Conservation (phyloP, 1,284 basidiomycete species). For the Rhodofomes roseus region DNA sequence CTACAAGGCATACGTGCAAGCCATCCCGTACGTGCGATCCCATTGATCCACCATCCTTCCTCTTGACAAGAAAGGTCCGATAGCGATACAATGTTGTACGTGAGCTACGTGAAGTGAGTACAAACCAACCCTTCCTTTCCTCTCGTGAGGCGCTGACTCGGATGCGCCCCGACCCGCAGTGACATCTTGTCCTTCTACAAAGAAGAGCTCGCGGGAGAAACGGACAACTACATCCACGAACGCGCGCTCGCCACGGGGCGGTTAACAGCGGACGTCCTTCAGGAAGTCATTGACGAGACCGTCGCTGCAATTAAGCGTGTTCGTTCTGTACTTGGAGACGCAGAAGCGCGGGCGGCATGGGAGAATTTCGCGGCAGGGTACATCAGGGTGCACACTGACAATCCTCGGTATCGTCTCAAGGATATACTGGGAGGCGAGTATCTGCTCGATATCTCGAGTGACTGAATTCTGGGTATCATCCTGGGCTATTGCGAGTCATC, state of each 20-base stretch:
- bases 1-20: slow-evolving; percentile 10
- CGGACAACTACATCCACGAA: slow-evolving; percentile 13
- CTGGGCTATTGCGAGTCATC: too few species aligned
- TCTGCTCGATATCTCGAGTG: neutral
- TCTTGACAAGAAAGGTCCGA: neutral
- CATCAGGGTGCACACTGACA: slow-evolving; percentile 7
- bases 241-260: slow-evolving; percentile 11
- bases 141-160: neutral
- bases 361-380: slow-evolving; percentile 16
- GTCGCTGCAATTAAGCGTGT: slow-evolving; percentile 10
- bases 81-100: slow-evolving; percentile 13
- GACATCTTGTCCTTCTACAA: slow-evolving; percentile 17
- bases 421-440: slow-evolving; percentile 7
- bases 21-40: slow-evolving; percentile 13
- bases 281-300: slow-evolving; percentile 11
- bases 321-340: slow-evolving; percentile 10
- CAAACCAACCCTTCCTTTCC: neutral
- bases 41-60: neutral
- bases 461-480: too few species aligned
- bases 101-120: slow-evolving; percentile 11
- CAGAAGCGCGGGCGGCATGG: slow-evolving; percentile 12
- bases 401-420: slow-evolving; percentile 6
- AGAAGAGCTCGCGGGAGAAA: slow-evolving; percentile 14
- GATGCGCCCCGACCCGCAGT: too few species aligned
- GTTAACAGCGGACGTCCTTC: neutral